Percentiles rank a stretch among this genome's conserved stretches.
These are phyloP conservation scores for Antitrichia curtipendula DNA, from an alignment of 225 moss, liverwort and hornwort genomes.

Conservation along the genomic window DNA sequence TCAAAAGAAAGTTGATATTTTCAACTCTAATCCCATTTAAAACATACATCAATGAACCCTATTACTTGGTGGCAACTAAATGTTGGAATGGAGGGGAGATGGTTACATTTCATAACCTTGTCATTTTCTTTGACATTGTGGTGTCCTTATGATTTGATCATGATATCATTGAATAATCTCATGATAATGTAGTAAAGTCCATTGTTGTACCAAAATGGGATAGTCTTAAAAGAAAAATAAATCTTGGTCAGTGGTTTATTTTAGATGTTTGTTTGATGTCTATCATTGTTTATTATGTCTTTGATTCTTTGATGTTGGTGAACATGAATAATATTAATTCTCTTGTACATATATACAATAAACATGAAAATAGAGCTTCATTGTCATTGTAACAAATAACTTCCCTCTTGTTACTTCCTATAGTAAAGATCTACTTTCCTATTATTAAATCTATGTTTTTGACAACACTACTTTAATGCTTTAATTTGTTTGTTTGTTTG, in stretches of 20 bases:
- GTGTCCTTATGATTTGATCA: neutral
- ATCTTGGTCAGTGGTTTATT: neutral
- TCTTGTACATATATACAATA: neutral
- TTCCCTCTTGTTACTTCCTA: neutral
- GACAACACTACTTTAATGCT: neutral
- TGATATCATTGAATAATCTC: neutral
- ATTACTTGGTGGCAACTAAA: neutral
- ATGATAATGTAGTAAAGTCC: too few species aligned
- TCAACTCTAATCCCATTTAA: too few species aligned
- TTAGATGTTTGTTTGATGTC: neutral
- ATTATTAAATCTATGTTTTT: neutral
- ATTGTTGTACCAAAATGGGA: neutral
- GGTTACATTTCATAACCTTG: neutral
- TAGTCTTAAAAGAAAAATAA: neutral
- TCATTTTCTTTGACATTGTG: neutral
- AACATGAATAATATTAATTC: fast-evolving
- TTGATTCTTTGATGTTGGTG: neutral
- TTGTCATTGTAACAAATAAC: too few species aligned
- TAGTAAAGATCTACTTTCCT: neutral
- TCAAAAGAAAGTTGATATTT: neutral
- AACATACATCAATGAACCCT: too few species aligned
- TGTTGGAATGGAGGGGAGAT: neutral
- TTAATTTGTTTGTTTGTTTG: neutral
- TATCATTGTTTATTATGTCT: neutral
- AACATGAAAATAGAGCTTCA: neutral